Conservation (phyloP, 352 stramenopile genomes). For the Phytopythium delawarense region DNA sequence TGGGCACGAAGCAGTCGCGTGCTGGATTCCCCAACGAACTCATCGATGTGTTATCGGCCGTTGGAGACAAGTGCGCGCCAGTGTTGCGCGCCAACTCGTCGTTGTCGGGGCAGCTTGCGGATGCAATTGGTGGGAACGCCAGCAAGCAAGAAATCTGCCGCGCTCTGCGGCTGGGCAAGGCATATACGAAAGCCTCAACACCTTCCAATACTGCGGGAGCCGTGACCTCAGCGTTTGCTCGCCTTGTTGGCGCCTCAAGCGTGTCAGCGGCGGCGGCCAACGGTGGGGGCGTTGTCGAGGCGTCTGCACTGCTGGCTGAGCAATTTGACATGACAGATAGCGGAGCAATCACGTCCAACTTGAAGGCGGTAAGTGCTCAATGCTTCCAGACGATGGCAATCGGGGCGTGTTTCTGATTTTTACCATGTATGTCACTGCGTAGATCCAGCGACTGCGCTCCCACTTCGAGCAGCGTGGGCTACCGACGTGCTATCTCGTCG, state of each 20-base stretch:
- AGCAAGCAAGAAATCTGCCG: constrained; percentile 3
- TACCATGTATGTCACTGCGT: constrained; percentile 6
- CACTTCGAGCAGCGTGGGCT: constrained; percentile 12
- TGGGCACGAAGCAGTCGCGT: not conserved
- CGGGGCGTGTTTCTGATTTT: not conserved
- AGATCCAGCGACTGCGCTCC: constrained; percentile 31
- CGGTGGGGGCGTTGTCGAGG: not conserved
- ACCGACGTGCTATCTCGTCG: constrained; percentile 16
- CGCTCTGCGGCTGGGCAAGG: not conserved
- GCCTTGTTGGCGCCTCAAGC: not conserved
- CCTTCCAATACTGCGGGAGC: not conserved
- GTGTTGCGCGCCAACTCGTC: constrained; percentile 24
- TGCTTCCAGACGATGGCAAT: not conserved
- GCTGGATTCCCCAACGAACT: not conserved
- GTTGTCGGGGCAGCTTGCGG: constrained; percentile 20
- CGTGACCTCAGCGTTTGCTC: not conserved
- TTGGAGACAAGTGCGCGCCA: constrained; percentile 31
- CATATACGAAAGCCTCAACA: not conserved
- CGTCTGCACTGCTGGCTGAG: not conserved
- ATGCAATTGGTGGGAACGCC: constrained; percentile 3
- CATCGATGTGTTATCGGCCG: not conserved
- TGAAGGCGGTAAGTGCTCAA: constrained; percentile 29
- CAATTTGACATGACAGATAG: not conserved
- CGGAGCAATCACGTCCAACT: constrained; percentile 14
- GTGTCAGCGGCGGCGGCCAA: not conserved